Conservation (phyloP, 163 green algal species). For the Smithsoniella earleae region DNA sequence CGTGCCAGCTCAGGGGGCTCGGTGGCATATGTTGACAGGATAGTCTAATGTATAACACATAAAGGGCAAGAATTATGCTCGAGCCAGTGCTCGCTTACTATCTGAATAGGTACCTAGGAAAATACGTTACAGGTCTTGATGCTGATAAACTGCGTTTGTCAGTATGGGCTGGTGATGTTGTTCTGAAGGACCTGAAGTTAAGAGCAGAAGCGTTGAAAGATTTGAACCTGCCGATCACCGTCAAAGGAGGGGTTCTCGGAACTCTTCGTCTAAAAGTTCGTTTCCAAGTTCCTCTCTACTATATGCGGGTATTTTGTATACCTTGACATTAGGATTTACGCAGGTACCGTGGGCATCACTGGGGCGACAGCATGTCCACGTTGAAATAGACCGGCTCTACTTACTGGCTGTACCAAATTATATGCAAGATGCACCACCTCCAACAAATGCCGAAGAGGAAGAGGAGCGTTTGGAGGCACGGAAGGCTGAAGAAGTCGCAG, state of each 20-base stretch:
- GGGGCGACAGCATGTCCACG: constrained; percentile 77
- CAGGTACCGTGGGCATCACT: constrained; percentile 85
- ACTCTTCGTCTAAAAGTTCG: constrained; percentile 78
- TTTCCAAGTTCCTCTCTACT: too few relatives aligned
- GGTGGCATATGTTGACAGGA: too few relatives aligned
- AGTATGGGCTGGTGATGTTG: constrained; percentile 80
- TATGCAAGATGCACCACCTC: constrained; percentile 38
- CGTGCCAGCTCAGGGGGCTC: too few relatives aligned
- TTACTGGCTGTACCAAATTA: constrained; percentile 59
- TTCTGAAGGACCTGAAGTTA: constrained; percentile 79
- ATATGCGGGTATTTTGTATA: background rate
- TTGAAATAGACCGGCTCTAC: constrained; percentile 86
- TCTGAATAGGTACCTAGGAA: constrained; percentile 70
- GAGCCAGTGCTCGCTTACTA: constrained; percentile 69
- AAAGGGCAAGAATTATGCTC: too few relatives aligned
- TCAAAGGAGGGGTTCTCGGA: constrained; percentile 82
- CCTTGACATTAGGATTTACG: constrained; percentile 14
- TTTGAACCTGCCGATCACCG: constrained; percentile 77
- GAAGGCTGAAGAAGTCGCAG: constrained; percentile 47
- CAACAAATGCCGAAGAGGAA: constrained; percentile 19
- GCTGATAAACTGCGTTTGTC: constrained; percentile 62
- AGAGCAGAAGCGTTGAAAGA: constrained; percentile 77
- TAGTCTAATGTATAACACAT: too few relatives aligned
- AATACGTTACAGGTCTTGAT: constrained; percentile 77
- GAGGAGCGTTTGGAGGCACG: constrained; percentile 32